Conservation (phyloP, 2,329 filamentous ascomycete species). For the Phyllosticta capitalensis region DNA sequence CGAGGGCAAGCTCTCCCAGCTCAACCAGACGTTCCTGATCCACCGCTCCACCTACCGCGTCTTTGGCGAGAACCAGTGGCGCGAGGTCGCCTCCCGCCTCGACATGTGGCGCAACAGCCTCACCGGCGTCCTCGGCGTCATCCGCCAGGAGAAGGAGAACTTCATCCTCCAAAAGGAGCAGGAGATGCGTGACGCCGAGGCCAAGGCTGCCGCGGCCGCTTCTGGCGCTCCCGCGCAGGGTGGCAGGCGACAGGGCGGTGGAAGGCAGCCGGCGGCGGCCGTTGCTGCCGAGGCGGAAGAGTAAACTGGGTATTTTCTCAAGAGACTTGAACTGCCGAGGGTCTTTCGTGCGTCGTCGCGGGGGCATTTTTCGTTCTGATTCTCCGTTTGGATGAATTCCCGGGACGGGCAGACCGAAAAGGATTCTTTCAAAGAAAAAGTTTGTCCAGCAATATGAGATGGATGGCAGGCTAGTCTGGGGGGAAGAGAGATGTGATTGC, state of each 20-base stretch:
- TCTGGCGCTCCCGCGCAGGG: background rate
- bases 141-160: constrained; percentile 72
- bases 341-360: background rate
- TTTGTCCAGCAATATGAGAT: background rate
- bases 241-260: background rate
- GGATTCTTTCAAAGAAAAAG: background rate
- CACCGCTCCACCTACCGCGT: constrained; percentile 95
- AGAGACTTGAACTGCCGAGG: background rate
- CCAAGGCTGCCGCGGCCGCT: constrained; percentile 41
- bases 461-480: background rate
- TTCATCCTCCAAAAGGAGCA: constrained; percentile 70
- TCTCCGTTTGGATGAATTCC: background rate
- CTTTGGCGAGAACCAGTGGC: constrained; percentile 97
- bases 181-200: constrained; percentile 61
- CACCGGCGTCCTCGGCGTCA: constrained; percentile 64
- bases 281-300: background rate
- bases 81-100: constrained; percentile 79
- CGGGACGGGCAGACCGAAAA: background rate
- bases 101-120: constrained; percentile 86
- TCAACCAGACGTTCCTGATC: constrained; percentile 86
- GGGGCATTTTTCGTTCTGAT: background rate
- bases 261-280: background rate
- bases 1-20: constrained; percentile 91
- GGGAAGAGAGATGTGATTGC: background rate
- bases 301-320: background rate